These are phyloP conservation scores for Xylaria arbuscula DNA, from an alignment of 2,329 filamentous ascomycete species.

Conservation along the genomic window DNA sequence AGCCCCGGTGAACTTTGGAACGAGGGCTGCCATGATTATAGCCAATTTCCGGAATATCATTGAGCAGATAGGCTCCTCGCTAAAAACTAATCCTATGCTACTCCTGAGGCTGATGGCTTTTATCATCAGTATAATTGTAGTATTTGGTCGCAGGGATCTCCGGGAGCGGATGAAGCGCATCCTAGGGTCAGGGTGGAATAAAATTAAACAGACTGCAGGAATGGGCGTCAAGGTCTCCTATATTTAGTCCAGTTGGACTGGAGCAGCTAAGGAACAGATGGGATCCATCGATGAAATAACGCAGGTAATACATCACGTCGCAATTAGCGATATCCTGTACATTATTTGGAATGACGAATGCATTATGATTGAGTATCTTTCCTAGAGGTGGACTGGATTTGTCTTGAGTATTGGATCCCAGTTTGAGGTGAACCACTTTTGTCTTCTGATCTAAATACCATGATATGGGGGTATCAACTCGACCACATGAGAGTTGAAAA, in stretches of 20 bases:
- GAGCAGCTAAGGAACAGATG: background rate
- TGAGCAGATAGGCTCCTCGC: conserved; percentile 60
- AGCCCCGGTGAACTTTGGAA: conserved; percentile 54
- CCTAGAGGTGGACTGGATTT: background rate
- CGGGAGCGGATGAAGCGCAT: conserved; percentile 78
- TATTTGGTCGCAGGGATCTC: conserved; percentile 79
- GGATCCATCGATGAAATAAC: conserved; percentile 11
- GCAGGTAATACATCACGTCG: conserved; percentile 35
- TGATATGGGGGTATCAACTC: conserved; percentile 38
- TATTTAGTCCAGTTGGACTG: conserved; percentile 65
- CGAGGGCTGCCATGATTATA: conserved; percentile 64
- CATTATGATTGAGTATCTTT: conserved; percentile 33
- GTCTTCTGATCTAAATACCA: conserved; percentile 13
- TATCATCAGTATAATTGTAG: conserved; percentile 78
- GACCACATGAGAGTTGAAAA: conserved; percentile 34
- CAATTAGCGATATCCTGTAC: conserved; percentile 40
- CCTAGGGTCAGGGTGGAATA: conserved; percentile 78
- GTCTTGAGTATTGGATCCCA: background rate
- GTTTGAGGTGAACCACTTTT: background rate
- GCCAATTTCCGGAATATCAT: conserved; percentile 63
- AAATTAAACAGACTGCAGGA: conserved; percentile 84
- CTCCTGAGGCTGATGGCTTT: conserved; percentile 78
- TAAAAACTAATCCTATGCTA: conserved; percentile 67
- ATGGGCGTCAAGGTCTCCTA: conserved; percentile 99
- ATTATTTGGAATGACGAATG: conserved; percentile 42